Evolutionary conservation across 1,284 basidiomycete species (phyloP).

Genomic region (Austroboletus niveus): DNA sequence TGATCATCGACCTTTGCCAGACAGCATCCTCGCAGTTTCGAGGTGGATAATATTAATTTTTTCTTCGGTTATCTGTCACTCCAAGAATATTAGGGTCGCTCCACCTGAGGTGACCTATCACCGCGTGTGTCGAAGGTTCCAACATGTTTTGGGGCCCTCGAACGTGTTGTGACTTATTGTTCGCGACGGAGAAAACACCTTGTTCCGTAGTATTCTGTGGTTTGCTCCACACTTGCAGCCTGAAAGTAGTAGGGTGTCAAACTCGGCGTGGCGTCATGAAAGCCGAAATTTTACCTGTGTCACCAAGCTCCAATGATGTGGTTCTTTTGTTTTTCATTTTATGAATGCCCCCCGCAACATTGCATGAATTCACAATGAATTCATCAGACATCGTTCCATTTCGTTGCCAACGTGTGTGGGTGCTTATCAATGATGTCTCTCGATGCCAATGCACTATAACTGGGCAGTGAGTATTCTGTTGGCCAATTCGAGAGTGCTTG

Average conservation of each 20-base stretch:
- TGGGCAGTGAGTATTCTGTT: neutral
- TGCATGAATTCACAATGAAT: slow-evolving; percentile 9
- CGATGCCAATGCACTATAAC: slow-evolving; percentile 10
- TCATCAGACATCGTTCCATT: slow-evolving; percentile 6
- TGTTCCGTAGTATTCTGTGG: neutral
- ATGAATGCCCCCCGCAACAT: slow-evolving; percentile 11
- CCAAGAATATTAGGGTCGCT: slow-evolving; percentile 1
- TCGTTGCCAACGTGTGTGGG: neutral
- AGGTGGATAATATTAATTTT: neutral
- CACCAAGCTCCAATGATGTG: neutral
- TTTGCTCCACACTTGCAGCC: neutral
- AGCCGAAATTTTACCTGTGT: neutral
- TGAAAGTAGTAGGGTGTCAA: neutral
- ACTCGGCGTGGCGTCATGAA: neutral
- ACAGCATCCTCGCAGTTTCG: slow-evolving; percentile 5
- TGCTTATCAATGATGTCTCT: slow-evolving; percentile 6
- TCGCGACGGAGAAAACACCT: neutral
- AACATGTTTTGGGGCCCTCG: neutral
- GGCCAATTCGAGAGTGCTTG: slow-evolving; percentile 20
- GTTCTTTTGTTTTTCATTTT: neutral
- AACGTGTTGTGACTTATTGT: neutral
- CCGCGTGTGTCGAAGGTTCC: slow-evolving; percentile 1
- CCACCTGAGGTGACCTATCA: slow-evolving; percentile 2
- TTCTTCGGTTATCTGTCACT: neutral
- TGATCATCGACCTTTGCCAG: neutral